Base-by-base conservation (phyloP, 129 eudicot genomes). In the Oenanthe sinensis region DNA sequence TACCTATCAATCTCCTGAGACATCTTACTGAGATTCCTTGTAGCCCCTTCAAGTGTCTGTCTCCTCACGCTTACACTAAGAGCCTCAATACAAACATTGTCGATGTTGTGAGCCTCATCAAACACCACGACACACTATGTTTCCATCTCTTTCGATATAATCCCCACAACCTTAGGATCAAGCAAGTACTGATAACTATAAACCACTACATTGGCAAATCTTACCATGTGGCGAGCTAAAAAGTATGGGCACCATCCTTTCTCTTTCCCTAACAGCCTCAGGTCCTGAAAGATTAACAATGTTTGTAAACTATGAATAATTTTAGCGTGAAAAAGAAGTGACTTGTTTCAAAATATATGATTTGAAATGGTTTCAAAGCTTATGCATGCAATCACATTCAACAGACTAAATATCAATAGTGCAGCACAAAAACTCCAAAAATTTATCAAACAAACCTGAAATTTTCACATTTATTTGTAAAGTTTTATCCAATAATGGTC, bases 41-140 rank as follows among this genome's bases (percentile, higher is more conserved):
- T 81, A 3, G 99, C 99, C 36, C 97, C 97, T 85, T 96, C 99
- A 82, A 96, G 96, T 40, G 99, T 96, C 83, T 96, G 99, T 82
- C 74, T 85, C 82, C 99, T 84, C 47, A 96, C 95, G 79, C 97
- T 96, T 4, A 96, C 99, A 86, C 97, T 96, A 16, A 96, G 82
- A 24, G 99, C 99, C 88, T 96, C 99, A 46, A 96, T 96, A 83
- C 99, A 96, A 72, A 96, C 99, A 79, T 92, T 96, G 69, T 96
- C 99, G 43, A 96, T 96, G 81, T 96, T 96, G 76, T 96, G 99
- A 20, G 99, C 99, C 90, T 96, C 99, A 74, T 96, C 99, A 76
- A 96, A 96, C 84, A 92, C 99, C 74, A 96, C 99, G 54, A 96
- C 97, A 47, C 91, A 88, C 83, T 96, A 97, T 78, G 86, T 87